Percentiles rank a stretch among this genome's conserved stretches.
Evolutionary conservation across 306 rosid species (phyloP).

Genomic region (Dryas alaskensis): DNA sequence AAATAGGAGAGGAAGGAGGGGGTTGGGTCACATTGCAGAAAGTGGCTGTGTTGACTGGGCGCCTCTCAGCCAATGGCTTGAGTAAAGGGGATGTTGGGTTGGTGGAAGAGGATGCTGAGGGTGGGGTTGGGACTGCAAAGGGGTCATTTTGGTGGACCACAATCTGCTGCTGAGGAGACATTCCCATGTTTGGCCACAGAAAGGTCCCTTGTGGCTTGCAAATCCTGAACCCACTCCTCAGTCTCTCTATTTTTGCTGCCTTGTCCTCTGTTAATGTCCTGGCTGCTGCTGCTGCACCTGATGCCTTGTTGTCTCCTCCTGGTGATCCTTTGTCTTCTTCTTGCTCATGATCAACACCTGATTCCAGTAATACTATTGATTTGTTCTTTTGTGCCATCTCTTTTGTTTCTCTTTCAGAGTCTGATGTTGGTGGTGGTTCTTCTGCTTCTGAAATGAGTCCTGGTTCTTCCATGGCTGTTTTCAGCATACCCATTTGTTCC

Average conservation of each 20-base stretch:
- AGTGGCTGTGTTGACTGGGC: conserved; percentile 50
- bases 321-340: neutral
- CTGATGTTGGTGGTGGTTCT: conserved; percentile 27
- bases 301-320: conserved; percentile 30
- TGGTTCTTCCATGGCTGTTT: conserved; percentile 37
- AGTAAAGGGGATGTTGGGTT: conserved; percentile 31
- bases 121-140: conserved; percentile 53
- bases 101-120: conserved; percentile 62
- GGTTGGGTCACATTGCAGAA: conserved; percentile 38
- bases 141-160: conserved; percentile 34
- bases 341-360: conserved; percentile 20
- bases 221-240: conserved; percentile 80
- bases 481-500: conserved; percentile 51
- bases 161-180: conserved; percentile 40
- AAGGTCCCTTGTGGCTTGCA: conserved; percentile 71
- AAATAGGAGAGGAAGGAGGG: conserved; percentile 18
- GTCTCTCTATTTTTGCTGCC: conserved; percentile 61
- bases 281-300: conserved; percentile 14
- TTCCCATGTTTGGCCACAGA: conserved; percentile 59
- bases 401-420: conserved; percentile 33
- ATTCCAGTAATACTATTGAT: neutral
- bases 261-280: conserved; percentile 32
- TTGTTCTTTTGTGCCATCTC: conserved; percentile 21
- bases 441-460: conserved; percentile 39
- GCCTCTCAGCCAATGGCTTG: conserved; percentile 69